Evolutionary conservation across 108 stramenopile genomes (phyloP), one percentile per base, ranked within the genome.

Genomic region (Hondaea fermentalgiana): DNA sequence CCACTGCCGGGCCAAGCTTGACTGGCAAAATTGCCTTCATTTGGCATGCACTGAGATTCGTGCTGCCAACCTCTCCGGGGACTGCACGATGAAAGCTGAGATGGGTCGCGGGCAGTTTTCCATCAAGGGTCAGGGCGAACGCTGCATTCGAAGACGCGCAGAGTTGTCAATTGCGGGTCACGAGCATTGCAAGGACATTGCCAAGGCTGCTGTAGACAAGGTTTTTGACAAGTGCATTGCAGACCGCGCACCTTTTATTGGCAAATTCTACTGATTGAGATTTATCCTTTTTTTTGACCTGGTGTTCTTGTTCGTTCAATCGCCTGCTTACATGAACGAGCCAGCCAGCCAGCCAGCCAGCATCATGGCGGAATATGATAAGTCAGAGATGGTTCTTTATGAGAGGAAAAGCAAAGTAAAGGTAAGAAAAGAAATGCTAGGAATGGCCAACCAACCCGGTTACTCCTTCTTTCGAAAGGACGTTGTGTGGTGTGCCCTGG

Each of bases 41-140:
- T 87, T 97, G 90, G 97, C 97, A 4, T 97, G 97, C 87, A 96
- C 97, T 35, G 97, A 97, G 91, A 96, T 97, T 87, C 92, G 97
- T 17, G 97, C 97, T 2, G 96, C 96, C 90, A 96, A 97, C 89
- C 90, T 97, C 43, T 94, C 93, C 72, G 97, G 97, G 23, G 97
- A 97, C 89, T 97, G 97, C 91, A 89, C 92, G 57, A 92, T 94
- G 91, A 88, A 87, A 16, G 92, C 94, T 76, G 96, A 97, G 60
- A 71, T 95, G 59, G 87, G 92, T 71, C 92, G 91, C 59, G 95
- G 93, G 21, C 89, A 91, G 44, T 60, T 90, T 76, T 23, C 35
- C n/a, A 64, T 83, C 76, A 83, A 83, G 76, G 76, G 49, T 35
- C 76, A 83, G 23, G 76, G 76, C 45, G 76, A 83, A 23, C 49